phyloP scores from a whole-genome alignment of 805 yeast genomes.

The Ogataea philodendri region DNA sequence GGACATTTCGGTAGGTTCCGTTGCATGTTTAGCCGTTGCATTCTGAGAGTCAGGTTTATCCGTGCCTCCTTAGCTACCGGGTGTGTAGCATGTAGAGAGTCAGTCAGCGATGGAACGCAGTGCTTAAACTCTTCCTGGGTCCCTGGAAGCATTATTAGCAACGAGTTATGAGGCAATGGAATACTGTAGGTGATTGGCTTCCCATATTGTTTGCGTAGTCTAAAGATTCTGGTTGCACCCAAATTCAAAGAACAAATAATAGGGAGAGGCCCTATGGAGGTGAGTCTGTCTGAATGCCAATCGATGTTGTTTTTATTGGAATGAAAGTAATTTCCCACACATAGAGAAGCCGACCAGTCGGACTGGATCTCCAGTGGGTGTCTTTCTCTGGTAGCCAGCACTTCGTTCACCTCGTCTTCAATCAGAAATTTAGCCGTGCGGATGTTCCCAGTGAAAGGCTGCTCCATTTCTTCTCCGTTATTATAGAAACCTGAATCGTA shows the following conservation, averaged over 20 bases:
- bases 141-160: slow-evolving; percentile 73
- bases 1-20: slow-evolving; percentile 43
- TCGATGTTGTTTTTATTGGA: slow-evolving; percentile 52
- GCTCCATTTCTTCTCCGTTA: slow-evolving; percentile 15
- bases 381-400: slow-evolving; percentile 21
- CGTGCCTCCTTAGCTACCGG: slow-evolving; percentile 49
- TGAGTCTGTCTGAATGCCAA: slow-evolving; percentile 75
- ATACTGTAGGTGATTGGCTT: slow-evolving; percentile 43
- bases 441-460: slow-evolving; percentile 33
- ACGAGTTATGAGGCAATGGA: slow-evolving; percentile 67
- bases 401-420: slow-evolving; percentile 39
- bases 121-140: slow-evolving; percentile 78
- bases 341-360: slow-evolving; percentile 53
- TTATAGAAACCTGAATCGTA: slow-evolving; percentile 19
- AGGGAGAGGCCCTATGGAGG: slow-evolving; percentile 70
- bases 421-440: slow-evolving; percentile 38
- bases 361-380: slow-evolving; percentile 39
- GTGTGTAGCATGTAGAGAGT: slow-evolving; percentile 39
- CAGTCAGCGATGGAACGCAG: slow-evolving; percentile 48
- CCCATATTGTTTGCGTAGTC: slow-evolving; percentile 47
- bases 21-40: slow-evolving; percentile 42
- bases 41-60: slow-evolving; percentile 65
- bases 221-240: slow-evolving; percentile 69
- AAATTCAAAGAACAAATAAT: slow-evolving; percentile 64
- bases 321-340: slow-evolving; percentile 57